Base-by-base conservation (phyloP, 306 rosid genomes). In the Ormosia semicastrata region DNA sequence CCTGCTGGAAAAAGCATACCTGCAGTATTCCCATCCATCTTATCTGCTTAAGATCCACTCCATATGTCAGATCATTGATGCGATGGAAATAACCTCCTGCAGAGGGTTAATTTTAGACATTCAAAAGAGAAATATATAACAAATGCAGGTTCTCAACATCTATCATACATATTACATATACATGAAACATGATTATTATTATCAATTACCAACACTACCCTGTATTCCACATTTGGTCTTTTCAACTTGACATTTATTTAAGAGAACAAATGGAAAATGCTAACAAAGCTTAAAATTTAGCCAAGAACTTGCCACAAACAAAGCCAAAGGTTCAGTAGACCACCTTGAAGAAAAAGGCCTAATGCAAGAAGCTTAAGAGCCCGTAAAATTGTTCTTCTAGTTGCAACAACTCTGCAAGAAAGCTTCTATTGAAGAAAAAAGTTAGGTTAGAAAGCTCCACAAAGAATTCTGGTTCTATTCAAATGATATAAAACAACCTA, bases 281-380 rank as follows among this genome's bases (percentile, higher is more conserved):
- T 14, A 33, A 65, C 34, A 59, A 68, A 82, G 76, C 66, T 65
- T 2, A 30, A 56, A 33, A 78, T 12, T 72, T 67, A 59, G 54
- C 58, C 39, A 29, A 46, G 7, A 62, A 71, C 4, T 59, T 50
- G 56, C 50, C 18, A 76, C 43, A 80, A 67, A 30, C 46, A 81
- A 83, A 76, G 53, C 54, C 32, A 79, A 60, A 73, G 37, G 30
- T 75, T 58, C 57, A 77, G 80, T 49, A 11, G 46, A 18, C 18
- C 66, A 94, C 98, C 98, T 96, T 96, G 98, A 88, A 96, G 94
- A 78, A 96, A 85, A 74, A 96, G 81, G 86, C 99, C 99, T 68
- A 93, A 60, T n/a, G 81, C 82, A 4, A 96, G 87, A 87, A 96
- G 99, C 85, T 93, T 96, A 75, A 89, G 63, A 1, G 95, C 87